phyloP scores from a whole-genome alignment of 1,139 yeast species.

The Candida sp. region DNA sequence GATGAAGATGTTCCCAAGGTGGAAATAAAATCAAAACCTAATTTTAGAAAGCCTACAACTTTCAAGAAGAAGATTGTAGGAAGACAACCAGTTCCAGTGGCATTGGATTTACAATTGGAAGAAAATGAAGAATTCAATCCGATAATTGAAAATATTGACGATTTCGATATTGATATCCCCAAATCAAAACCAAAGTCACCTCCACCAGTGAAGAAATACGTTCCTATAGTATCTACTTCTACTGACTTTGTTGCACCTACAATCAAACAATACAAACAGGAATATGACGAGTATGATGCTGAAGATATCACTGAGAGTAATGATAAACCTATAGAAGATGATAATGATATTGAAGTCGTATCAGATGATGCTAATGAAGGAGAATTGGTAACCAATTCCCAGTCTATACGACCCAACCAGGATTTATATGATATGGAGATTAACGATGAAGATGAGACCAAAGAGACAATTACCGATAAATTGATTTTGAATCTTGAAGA shows the following conservation, averaged over 20 bases:
- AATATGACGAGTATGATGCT: constrained; percentile 1
- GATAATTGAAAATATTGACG: constrained; percentile 15
- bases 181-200: constrained; percentile 1
- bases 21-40: background rate
- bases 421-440: constrained; percentile 21
- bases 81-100: background rate
- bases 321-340: constrained; percentile 7
- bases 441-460: constrained; percentile 13
- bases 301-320: constrained; percentile 1
- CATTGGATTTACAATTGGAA: constrained; percentile 7
- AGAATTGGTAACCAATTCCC: background rate
- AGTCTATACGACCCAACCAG: constrained; percentile 7
- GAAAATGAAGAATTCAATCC: constrained; percentile 18
- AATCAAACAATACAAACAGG: constrained; percentile 4
- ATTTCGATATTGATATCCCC: constrained; percentile 5
- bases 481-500: constrained; percentile 10
- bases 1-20: background rate
- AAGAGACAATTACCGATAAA: background rate
- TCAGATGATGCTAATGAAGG: constrained; percentile 4
- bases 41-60: background rate
- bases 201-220: constrained; percentile 7
- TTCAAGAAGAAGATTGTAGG: background rate
- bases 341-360: constrained; percentile 14
- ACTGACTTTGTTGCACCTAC: background rate
- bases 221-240: constrained; percentile 6